Evolutionary conservation across 306 rosid genomes (phyloP), one percentile per base, ranked within the genome.

Genomic region (Cucumis hystrix): DNA sequence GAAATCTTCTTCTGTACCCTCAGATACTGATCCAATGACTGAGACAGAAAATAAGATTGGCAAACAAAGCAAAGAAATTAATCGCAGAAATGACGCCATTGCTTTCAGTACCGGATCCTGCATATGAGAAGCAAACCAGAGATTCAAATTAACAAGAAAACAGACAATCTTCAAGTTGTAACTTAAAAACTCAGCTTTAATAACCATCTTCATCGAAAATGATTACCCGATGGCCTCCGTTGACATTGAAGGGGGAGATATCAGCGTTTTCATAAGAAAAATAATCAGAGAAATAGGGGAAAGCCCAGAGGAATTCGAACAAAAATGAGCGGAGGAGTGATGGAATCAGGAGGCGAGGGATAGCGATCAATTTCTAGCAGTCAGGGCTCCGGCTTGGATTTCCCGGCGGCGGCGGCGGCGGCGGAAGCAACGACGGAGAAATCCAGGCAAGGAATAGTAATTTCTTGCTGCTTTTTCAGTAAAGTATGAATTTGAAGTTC

Each of bases 401-500:
- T 10, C 93, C 97, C 18, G 90, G 97, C 21, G 91, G 82, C 10
- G 52, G 68, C 18, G 90, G 97, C 21, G 91, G 82, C 10, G 52
- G 68, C 41, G 11, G 43, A 14, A 30, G 43, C 68, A 16, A 30
- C 69, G 49, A 16, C 12, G 25, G 56, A 5, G 74, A 41, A 68
- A 68, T 68, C 55, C 35, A 68, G 55, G 17, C 79, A 8, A 76
- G 41, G 28, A 88, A 86, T 54, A 56, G 77, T 20, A 77, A 16
- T 41, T 76, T 55, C 47, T 90, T 84, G 85, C 87, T 94, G 77
- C 90, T 88, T 30, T 93, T 93, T 64, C 79, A 85, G 1, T 87
- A 86, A 4, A 83, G 89, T 14, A 86, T 90, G 47, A 95, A 94
- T 87, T 84, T 90, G 90, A 90, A 94, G 89, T 93, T 94, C 59